Evolutionary conservation across 345 rosid species (phyloP).

Genomic region (Moringa oleifera): DNA sequence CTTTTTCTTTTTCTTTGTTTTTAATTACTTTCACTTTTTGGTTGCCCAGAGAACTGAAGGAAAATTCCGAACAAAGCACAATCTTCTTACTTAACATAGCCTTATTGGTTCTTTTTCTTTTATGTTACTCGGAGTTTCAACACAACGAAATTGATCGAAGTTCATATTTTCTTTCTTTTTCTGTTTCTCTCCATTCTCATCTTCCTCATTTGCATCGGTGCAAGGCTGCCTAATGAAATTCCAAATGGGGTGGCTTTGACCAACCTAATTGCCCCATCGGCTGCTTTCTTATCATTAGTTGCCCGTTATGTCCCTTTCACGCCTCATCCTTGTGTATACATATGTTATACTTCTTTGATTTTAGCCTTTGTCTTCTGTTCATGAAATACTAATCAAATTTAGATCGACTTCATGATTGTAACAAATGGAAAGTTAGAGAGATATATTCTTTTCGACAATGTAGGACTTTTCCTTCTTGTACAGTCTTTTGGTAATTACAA

Average conservation of each 20-base stretch:
- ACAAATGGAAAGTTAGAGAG: too few relatives aligned
- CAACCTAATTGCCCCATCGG: background rate
- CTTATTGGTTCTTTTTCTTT: background rate
- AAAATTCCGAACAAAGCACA: background rate
- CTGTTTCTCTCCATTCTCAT: background rate
- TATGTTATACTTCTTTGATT: constrained; percentile 1
- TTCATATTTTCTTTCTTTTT: too few relatives aligned
- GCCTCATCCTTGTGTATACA: too few relatives aligned
- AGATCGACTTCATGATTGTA: too few relatives aligned
- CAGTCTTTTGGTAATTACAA: too few relatives aligned
- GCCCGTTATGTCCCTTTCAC: background rate
- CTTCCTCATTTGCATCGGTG: too few relatives aligned
- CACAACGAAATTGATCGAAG: too few relatives aligned
- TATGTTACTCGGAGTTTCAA: too few relatives aligned
- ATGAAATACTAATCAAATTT: constrained; percentile 3
- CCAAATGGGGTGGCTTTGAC: background rate
- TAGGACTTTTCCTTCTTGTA: too few relatives aligned
- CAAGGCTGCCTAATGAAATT: background rate
- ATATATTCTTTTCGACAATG: too few relatives aligned
- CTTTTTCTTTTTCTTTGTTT: background rate
- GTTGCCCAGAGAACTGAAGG: constrained; percentile 24
- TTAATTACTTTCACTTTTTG: constrained; percentile 2
- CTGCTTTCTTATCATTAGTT: background rate
- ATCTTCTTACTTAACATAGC: background rate
- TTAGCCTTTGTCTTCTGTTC: background rate